phyloP scores from a whole-genome alignment of 805 yeast species.

The Starmerella vaccinii region DNA sequence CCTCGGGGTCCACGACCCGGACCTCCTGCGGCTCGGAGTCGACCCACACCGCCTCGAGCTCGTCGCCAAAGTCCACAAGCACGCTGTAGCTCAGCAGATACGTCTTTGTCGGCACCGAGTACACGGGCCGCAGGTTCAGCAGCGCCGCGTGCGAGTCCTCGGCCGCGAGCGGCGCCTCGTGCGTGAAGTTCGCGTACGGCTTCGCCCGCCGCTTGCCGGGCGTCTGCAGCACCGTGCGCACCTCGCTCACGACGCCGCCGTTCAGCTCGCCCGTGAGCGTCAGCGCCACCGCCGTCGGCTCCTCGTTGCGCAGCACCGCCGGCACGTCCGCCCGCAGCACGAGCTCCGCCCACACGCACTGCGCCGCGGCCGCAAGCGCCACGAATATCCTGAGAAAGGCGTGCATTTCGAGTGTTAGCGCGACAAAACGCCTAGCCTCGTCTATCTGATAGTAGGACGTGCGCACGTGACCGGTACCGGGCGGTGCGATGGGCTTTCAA shows the following conservation, averaged over 20 bases:
- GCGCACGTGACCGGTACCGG: no score
- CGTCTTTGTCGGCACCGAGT: constrained; percentile 26
- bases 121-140: constrained; percentile 7
- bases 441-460: no score
- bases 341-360: constrained; percentile 3
- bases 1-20: constrained; percentile 49
- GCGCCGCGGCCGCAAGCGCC: not conserved
- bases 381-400: not conserved
- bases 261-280: constrained; percentile 8
- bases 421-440: no score
- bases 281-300: constrained; percentile 1
- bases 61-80: constrained; percentile 21
- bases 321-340: not conserved
- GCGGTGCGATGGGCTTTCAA: no score
- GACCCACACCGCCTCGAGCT: constrained; percentile 20
- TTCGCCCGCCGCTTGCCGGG: constrained; percentile 21
- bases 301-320: constrained; percentile 10
- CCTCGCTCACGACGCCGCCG: constrained; percentile 6
- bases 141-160: not conserved
- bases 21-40: constrained; percentile 29
- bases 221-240: constrained; percentile 15
- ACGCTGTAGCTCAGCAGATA: constrained; percentile 55
- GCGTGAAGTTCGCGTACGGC: constrained; percentile 15
- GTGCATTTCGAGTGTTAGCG: not conserved
- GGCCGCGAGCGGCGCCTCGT: not conserved